Conservation (phyloP, 805 yeast genomes). For the Saccharomycodes ludwigii region DNA sequence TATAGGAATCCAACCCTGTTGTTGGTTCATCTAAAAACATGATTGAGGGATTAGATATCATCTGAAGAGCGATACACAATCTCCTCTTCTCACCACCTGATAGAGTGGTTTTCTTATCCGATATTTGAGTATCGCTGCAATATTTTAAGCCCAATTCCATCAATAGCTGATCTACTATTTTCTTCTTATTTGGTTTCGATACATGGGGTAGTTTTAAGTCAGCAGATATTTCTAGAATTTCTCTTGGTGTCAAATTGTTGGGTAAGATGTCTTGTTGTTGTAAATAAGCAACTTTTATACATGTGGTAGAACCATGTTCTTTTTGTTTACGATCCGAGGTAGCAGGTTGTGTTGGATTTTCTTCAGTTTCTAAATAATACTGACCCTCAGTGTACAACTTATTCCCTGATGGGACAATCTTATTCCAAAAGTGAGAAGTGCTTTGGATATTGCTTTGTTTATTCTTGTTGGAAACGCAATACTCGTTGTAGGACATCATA, state of each 20-base stretch:
- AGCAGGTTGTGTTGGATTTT: background rate
- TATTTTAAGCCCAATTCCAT: constrained; percentile 54
- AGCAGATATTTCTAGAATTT: constrained; percentile 59
- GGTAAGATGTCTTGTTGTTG: constrained; percentile 64
- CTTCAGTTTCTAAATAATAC: background rate
- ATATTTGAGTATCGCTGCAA: constrained; percentile 44
- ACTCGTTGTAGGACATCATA: constrained; percentile 22
- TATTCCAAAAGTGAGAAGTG: background rate
- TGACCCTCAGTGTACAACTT: background rate
- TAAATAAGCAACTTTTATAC: constrained; percentile 39
- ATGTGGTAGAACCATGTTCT: background rate
- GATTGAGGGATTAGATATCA: constrained; percentile 63
- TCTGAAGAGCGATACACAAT: constrained; percentile 64
- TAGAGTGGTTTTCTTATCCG: constrained; percentile 40
- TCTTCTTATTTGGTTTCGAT: constrained; percentile 29
- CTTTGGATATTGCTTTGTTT: too few relatives aligned
- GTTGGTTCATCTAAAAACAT: constrained; percentile 81
- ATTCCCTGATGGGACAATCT: background rate
- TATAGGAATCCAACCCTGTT: constrained; percentile 72
- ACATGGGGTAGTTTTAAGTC: constrained; percentile 49
- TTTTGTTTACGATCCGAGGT: background rate
- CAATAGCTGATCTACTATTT: constrained; percentile 47
- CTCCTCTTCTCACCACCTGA: constrained; percentile 83
- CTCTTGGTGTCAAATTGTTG: constrained; percentile 62
- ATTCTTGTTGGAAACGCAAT: too few relatives aligned